These are phyloP conservation scores for Aspergillus indologenus DNA, from an alignment of 495 filamentous ascomycete genomes.

Conservation along the genomic window DNA sequence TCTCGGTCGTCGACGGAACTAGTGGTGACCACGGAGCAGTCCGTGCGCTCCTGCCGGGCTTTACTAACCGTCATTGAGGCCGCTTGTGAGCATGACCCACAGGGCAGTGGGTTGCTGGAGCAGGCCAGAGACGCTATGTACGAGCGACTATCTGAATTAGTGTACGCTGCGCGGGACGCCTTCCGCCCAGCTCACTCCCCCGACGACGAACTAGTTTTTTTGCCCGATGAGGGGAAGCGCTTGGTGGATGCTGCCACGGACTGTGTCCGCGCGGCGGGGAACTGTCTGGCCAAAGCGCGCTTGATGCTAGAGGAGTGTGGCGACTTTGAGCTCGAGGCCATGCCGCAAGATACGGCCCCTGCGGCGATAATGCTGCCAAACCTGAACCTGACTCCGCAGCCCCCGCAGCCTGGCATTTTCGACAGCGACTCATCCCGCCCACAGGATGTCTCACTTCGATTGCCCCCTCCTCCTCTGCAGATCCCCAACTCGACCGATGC, in stretches of 20 bases:
- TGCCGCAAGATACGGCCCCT: constrained; percentile 43
- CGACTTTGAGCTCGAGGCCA: constrained; percentile 80
- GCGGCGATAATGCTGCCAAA: constrained; percentile 20
- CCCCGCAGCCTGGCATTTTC: constrained; percentile 14
- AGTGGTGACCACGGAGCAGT: constrained; percentile 69
- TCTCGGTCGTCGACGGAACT: constrained; percentile 84
- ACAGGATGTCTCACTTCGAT: constrained; percentile 32
- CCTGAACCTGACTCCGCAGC: constrained; percentile 22
- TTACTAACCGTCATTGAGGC: constrained; percentile 79
- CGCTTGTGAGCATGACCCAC: constrained; percentile 71
- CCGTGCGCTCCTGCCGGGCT: constrained; percentile 73
- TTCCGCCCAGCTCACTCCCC: constrained; percentile 59
- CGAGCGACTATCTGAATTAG: constrained; percentile 70
- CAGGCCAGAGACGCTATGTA: constrained; percentile 76
- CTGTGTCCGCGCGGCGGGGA: constrained; percentile 86
- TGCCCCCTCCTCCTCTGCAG: constrained; percentile 41
- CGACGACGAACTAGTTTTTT: constrained; percentile 68
- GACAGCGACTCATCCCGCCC: constrained; percentile 13
- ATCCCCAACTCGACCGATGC: constrained; percentile 32
- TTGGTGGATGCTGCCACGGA: constrained; percentile 79
- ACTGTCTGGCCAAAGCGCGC: constrained; percentile 83
- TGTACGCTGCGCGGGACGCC: constrained; percentile 74
- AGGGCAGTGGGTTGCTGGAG: constrained; percentile 60
- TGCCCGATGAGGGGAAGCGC: constrained; percentile 75
- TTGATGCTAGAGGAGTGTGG: constrained; percentile 85